Conservation (phyloP, 164 flowering plant genomes). For the Stephania yunnanensis region DNA sequence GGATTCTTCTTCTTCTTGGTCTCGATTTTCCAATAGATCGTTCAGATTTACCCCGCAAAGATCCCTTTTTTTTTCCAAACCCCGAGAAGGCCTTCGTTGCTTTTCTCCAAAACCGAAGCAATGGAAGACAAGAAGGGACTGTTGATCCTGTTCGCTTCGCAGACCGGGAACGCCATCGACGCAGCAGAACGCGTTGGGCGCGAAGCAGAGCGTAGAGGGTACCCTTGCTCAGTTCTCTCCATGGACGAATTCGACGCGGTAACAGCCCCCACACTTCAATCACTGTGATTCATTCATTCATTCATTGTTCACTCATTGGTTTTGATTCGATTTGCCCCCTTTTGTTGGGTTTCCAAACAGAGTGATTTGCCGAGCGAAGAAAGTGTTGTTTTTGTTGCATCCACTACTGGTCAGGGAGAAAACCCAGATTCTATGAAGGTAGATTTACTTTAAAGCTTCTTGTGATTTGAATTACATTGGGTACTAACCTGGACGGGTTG, state of each 20-base stretch:
- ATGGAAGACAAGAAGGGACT: slow-evolving; percentile 31
- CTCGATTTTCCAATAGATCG: too few relatives aligned
- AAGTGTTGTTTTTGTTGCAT: slow-evolving; percentile 67
- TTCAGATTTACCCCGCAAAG: too few relatives aligned
- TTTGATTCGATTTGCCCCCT: background rate
- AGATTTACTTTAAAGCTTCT: slow-evolving; percentile 14
- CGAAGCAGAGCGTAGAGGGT: slow-evolving; percentile 73
- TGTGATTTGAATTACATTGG: background rate
- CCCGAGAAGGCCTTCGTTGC: too few relatives aligned
- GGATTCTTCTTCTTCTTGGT: too few relatives aligned
- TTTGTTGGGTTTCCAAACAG: slow-evolving; percentile 29
- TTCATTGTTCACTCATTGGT: slow-evolving; percentile 2
- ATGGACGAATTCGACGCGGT: slow-evolving; percentile 62
- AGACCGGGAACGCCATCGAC: slow-evolving; percentile 84
- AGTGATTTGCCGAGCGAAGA: slow-evolving; percentile 37
- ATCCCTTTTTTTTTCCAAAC: too few relatives aligned
- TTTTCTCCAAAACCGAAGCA: background rate
- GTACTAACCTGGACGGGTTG: too few relatives aligned
- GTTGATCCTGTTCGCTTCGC: slow-evolving; percentile 63
- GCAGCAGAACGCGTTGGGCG: slow-evolving; percentile 82
- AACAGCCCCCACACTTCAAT: slow-evolving; percentile 1
- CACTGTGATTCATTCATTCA: background rate
- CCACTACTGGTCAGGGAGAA: slow-evolving; percentile 97
- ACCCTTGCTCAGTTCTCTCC: slow-evolving; percentile 47
- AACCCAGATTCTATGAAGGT: slow-evolving; percentile 90